These are phyloP conservation scores for Dalbergia cultrata DNA, from an alignment of 306 rosid genomes.

Conservation along the genomic window DNA sequence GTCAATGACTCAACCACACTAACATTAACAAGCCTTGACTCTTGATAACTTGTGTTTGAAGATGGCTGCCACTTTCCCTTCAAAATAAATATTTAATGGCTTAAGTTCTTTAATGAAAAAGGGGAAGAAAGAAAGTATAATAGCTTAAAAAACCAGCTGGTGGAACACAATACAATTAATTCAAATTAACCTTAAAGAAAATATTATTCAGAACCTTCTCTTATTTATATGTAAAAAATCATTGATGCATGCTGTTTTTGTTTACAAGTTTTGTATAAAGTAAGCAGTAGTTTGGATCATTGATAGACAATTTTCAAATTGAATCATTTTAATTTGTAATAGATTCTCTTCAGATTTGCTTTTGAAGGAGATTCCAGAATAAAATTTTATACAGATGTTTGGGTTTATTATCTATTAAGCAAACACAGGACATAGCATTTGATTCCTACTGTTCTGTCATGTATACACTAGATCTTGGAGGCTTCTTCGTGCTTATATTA, in stretches of 20 bases:
- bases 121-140: constrained; percentile 1
- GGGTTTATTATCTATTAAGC: constrained; percentile 20
- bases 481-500: background rate
- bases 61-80: background rate
- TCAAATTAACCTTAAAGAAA: constrained; percentile 19
- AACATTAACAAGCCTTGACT: constrained; percentile 18
- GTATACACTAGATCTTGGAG: constrained; percentile 1
- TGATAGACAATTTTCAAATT: background rate
- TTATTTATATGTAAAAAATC: constrained; percentile 2
- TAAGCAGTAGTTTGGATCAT: constrained; percentile 11
- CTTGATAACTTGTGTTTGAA: constrained; percentile 7
- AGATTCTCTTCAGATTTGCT: constrained; percentile 5
- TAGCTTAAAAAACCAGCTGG: constrained; percentile 7
- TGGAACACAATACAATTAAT: constrained; percentile 13
- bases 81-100: constrained; percentile 10
- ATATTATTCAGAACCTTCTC: background rate
- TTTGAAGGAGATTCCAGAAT: constrained; percentile 2
- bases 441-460: constrained; percentile 23
- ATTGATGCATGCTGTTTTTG: background rate
- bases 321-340: constrained; percentile 7
- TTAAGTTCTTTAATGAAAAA: constrained; percentile 4
- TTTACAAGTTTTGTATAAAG: background rate
- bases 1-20: background rate
- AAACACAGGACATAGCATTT: constrained; percentile 11
- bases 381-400: constrained; percentile 6